These are phyloP conservation scores for Sugiyamaella qingdaonensis DNA, from an alignment of 805 yeast species.

Conservation along the genomic window DNA sequence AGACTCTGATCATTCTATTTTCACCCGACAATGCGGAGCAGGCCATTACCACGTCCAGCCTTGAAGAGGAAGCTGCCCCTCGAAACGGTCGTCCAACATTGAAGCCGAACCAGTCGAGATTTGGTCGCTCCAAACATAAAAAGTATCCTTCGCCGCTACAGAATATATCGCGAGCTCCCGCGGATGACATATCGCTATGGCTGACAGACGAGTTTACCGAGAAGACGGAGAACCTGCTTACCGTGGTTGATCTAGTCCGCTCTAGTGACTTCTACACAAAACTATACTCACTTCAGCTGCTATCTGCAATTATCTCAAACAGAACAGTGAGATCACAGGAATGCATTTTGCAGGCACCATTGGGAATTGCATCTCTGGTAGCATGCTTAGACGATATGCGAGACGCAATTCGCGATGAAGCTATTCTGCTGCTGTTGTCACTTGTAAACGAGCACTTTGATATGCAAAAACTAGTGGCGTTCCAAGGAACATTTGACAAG, in stretches of 20 bases:
- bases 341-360: slow-evolving; percentile 64
- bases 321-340: slow-evolving; percentile 73
- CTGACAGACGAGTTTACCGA: slow-evolving; percentile 88
- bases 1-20: slow-evolving; percentile 77
- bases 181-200: slow-evolving; percentile 90
- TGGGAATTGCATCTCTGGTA: slow-evolving; percentile 76
- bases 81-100: slow-evolving; percentile 65
- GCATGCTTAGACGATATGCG: slow-evolving; percentile 54
- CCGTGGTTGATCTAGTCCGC: slow-evolving; percentile 47
- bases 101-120: slow-evolving; percentile 44
- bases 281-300: slow-evolving; percentile 74
- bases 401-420: slow-evolving; percentile 84
- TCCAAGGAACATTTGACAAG: slow-evolving; percentile 85
- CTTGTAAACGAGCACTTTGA: slow-evolving; percentile 77
- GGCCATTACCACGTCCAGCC: slow-evolving; percentile 29
- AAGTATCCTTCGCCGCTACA: slow-evolving; percentile 29
- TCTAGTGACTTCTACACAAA: slow-evolving; percentile 68
- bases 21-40: slow-evolving; percentile 43
- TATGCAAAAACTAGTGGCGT: slow-evolving; percentile 89
- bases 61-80: slow-evolving; percentile 36
- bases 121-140: slow-evolving; percentile 27
- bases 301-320: slow-evolving; percentile 77
- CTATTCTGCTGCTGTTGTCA: slow-evolving; percentile 76
- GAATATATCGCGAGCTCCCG: slow-evolving; percentile 51
- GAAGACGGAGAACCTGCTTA: slow-evolving; percentile 42